phyloP scores from a whole-genome alignment of 2,329 filamentous ascomycete species.

The Venturia aucupariae region DNA sequence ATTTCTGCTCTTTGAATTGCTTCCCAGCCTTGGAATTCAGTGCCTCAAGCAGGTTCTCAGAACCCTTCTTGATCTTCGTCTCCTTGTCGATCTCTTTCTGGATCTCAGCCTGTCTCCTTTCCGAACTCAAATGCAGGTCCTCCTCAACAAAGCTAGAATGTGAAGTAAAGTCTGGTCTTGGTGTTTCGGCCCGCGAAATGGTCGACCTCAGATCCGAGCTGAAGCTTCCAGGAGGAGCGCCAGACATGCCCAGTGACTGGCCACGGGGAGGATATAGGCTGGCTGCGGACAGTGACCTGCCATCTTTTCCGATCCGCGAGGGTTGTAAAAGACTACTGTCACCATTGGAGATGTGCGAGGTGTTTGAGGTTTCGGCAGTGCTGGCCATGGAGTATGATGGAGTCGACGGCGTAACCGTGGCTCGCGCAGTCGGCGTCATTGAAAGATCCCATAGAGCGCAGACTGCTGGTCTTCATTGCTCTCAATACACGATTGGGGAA shows the following conservation, averaged over 20 bases:
- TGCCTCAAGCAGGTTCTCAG: conserved; percentile 94
- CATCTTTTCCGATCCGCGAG: conserved; percentile 35
- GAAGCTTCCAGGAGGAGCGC: conserved; percentile 70
- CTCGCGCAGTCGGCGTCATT: conserved; percentile 8
- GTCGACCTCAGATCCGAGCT: conserved; percentile 75
- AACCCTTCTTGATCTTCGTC: conserved; percentile 95
- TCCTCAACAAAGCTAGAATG: conserved; percentile 48
- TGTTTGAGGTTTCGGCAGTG: conserved; percentile 10
- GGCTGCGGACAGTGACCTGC: conserved; percentile 46
- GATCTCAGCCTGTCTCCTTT: conserved; percentile 65
- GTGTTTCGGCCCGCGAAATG: conserved; percentile 53
- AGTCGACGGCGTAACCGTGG: conserved; percentile 7
- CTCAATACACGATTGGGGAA: not conserved
- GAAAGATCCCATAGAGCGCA: conserved; percentile 7
- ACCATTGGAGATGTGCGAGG: not conserved
- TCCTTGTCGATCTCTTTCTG: conserved; percentile 87
- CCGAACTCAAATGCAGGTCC: conserved; percentile 50
- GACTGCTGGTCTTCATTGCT: conserved; percentile 5
- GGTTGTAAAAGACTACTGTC: conserved; percentile 9
- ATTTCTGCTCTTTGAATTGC: conserved; percentile 64
- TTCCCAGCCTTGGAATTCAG: conserved; percentile 91
- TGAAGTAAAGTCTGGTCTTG: conserved; percentile 47
- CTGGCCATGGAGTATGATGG: conserved; percentile 13
- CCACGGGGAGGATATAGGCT: conserved; percentile 54
- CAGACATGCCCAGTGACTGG: conserved; percentile 53